Percentiles rank a stretch among this genome's conserved stretches.
Evolutionary conservation across 805 yeast species (phyloP).

Genomic region (Alloascoidea africana): DNA sequence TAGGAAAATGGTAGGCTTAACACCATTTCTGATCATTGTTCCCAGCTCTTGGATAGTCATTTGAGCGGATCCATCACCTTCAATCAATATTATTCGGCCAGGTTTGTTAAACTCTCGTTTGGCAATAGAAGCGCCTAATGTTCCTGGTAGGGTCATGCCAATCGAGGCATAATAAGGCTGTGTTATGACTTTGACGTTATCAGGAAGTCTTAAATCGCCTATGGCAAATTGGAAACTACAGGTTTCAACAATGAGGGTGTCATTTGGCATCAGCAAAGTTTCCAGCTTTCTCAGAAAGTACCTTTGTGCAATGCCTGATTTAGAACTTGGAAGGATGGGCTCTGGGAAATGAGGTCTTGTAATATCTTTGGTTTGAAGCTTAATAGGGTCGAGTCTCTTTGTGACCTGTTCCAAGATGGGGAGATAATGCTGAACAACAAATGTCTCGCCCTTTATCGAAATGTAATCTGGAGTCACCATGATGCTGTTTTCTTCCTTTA

Average conservation of each 20-base stretch:
- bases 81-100: slow-evolving; percentile 23
- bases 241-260: slow-evolving; percentile 30
- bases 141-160: slow-evolving; percentile 37
- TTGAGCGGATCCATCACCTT: slow-evolving; percentile 44
- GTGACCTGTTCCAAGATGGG: slow-evolving; percentile 33
- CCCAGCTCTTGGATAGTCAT: slow-evolving; percentile 37
- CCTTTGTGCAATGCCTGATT: slow-evolving; percentile 57
- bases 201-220: slow-evolving; percentile 22
- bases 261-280: slow-evolving; percentile 44
- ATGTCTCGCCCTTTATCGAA: slow-evolving; percentile 26
- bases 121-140: slow-evolving; percentile 31
- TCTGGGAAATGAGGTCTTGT: not conserved
- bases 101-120: slow-evolving; percentile 24
- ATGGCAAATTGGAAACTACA: slow-evolving; percentile 35
- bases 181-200: slow-evolving; percentile 20
- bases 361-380: not conserved
- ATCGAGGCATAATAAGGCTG: slow-evolving; percentile 33
- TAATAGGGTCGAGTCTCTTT: slow-evolving; percentile 17
- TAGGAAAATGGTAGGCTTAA: slow-evolving; percentile 30
- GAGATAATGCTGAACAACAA: slow-evolving; percentile 29
- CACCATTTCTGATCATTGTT: slow-evolving; percentile 24
- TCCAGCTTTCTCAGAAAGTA: slow-evolving; percentile 44
- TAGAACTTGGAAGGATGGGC: slow-evolving; percentile 15
- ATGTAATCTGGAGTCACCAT: slow-evolving; percentile 42
- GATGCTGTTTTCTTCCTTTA: slow-evolving; percentile 30